Conservation (phyloP, 208 protist genomes). For the Leishmania arabica region DNA sequence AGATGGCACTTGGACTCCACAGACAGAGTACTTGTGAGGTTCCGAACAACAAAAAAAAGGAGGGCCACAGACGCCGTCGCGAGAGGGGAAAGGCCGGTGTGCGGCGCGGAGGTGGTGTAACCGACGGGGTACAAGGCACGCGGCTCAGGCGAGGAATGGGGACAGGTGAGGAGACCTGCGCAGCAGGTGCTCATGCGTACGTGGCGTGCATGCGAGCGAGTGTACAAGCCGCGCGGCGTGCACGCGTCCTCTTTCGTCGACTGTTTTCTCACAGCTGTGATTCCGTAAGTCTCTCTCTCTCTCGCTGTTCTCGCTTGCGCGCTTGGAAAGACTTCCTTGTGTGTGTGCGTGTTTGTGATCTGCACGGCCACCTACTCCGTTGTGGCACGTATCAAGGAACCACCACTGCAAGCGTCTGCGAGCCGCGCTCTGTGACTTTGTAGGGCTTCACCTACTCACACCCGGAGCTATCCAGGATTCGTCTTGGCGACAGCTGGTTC, state of each 20-base stretch:
- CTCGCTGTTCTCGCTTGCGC: not conserved
- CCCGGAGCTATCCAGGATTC: not conserved
- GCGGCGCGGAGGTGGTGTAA: not conserved
- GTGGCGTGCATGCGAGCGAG: not conserved
- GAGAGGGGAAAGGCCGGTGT: not conserved
- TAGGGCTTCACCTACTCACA: not conserved
- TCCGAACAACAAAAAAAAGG: not conserved
- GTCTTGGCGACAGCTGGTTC: not conserved
- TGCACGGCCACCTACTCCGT: not conserved
- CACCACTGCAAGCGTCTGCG: not conserved
- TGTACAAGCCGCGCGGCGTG: not conserved
- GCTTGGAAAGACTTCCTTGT: not conserved
- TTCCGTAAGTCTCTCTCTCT: not conserved
- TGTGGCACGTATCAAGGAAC: not conserved
- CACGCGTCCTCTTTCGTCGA: not conserved
- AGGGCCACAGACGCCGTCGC: not conserved
- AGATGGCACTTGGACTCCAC: slow-evolving; percentile 85
- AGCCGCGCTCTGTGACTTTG: not conserved
- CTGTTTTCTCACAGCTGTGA: not conserved
- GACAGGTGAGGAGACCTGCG: not conserved
- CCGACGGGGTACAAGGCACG: not conserved
- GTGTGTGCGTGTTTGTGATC: not conserved
- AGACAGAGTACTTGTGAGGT: slow-evolving; percentile 60
- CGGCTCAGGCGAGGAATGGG: not conserved
- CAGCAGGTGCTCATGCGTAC: not conserved